phyloP scores from a whole-genome alignment of 179 eudicot species.

The Spinacia oleracea region DNA sequence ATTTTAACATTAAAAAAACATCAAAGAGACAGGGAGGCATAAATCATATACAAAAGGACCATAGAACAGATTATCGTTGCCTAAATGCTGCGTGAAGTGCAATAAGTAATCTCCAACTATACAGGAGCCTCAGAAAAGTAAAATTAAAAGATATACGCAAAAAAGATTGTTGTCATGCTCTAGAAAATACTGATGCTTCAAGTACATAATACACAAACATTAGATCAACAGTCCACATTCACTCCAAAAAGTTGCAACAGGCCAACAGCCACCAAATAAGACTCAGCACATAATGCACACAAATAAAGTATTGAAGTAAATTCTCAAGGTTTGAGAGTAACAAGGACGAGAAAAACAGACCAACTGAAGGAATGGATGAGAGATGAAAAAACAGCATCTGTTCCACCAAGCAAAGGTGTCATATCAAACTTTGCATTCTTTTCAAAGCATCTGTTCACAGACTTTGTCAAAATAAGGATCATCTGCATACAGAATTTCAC shows the following conservation, averaged over 20 bases:
- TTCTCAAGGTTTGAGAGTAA: slow-evolving; percentile 3
- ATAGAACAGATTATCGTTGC: not conserved
- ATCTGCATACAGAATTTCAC: slow-evolving; percentile 52
- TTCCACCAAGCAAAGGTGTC: slow-evolving; percentile 99
- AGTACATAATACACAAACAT: not conserved
- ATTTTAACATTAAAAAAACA: not conserved
- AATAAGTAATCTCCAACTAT: not conserved
- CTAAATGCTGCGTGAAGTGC: not conserved
- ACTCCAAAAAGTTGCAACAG: not conserved
- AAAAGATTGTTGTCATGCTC: not conserved
- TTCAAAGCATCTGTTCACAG: slow-evolving; percentile 92
- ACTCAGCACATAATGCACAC: not conserved
- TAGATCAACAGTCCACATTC: not conserved
- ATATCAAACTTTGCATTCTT: slow-evolving; percentile 96
- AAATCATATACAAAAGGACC: not conserved
- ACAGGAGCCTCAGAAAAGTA: not conserved
- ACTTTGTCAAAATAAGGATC: slow-evolving; percentile 94
- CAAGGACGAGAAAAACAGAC: slow-evolving; percentile 48
- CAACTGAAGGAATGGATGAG: slow-evolving; percentile 97
- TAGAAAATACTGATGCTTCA: not conserved
- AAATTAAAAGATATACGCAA: not conserved
- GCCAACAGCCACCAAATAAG: not conserved
- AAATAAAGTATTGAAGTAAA: not conserved
- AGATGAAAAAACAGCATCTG: slow-evolving; percentile 93
- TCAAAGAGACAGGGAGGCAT: not conserved